phyloP scores from a whole-genome alignment of 1,284 basidiomycete species.

The Cryptococcus floricola region DNA sequence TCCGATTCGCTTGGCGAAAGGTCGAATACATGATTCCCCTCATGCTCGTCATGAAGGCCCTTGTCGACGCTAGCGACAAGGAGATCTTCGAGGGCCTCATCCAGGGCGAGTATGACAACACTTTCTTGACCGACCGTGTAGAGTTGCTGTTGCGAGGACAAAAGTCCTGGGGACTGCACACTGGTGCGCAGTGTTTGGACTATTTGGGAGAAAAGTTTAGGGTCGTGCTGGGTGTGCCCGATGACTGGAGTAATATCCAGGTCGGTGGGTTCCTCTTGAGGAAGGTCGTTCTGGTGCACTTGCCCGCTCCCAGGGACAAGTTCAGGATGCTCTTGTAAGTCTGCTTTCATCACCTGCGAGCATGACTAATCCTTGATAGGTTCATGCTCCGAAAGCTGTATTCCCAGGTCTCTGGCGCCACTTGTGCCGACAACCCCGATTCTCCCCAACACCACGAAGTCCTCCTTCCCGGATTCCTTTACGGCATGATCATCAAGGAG shows the following conservation, averaged over 20 bases:
- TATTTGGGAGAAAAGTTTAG: slow-evolving; percentile 98
- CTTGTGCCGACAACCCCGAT: slow-evolving; percentile 94
- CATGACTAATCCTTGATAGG: slow-evolving; percentile 49
- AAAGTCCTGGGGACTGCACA: slow-evolving; percentile 85
- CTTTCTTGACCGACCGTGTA: slow-evolving; percentile 95
- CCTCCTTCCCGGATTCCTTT: slow-evolving; percentile 86
- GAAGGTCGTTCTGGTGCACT: slow-evolving; percentile 86
- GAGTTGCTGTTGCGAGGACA: slow-evolving; percentile 96
- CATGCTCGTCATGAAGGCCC: slow-evolving; percentile 93
- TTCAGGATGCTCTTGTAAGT: slow-evolving; percentile 90
- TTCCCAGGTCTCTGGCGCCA: slow-evolving; percentile 82
- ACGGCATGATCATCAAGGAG: slow-evolving; percentile 98
- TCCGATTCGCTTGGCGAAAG: slow-evolving; percentile 96
- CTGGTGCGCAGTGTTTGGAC: slow-evolving; percentile 88
- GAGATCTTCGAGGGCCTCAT: slow-evolving; percentile 98
- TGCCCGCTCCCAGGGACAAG: slow-evolving; percentile 87
- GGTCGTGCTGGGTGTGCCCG: slow-evolving; percentile 83
- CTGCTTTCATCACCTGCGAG: neutral
- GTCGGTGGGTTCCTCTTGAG: slow-evolving; percentile 81
- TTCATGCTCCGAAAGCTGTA: slow-evolving; percentile 99
- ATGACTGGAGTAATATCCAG: slow-evolving; percentile 84
- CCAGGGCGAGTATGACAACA: slow-evolving; percentile 96
- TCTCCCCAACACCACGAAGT: slow-evolving; percentile 99
- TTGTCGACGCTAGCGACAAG: slow-evolving; percentile 90
- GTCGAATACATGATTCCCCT: slow-evolving; percentile 99